Conservation (phyloP, 148 eudicot species). For the Agrostemma githago region DNA sequence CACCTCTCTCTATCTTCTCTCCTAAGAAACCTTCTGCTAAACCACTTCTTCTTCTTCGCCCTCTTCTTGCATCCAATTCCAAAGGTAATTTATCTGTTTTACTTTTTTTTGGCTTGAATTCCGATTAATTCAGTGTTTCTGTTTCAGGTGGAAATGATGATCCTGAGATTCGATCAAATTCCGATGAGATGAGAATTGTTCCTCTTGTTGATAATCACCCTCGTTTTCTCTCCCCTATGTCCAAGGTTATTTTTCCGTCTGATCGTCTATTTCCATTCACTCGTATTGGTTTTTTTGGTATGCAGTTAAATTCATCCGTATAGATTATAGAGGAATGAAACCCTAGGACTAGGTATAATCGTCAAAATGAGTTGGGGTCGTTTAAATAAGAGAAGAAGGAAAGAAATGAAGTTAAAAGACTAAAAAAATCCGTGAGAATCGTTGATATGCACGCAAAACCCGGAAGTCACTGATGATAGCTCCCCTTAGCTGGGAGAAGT, state of each 20-base stretch:
- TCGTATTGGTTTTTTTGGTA: neutral
- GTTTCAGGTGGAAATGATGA: constrained; percentile 47
- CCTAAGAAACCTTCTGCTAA: constrained; percentile 24
- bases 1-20: constrained; percentile 45
- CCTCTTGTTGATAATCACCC: constrained; percentile 43
- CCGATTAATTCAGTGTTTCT: neutral
- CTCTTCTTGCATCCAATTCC: constrained; percentile 45
- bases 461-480: neutral
- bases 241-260: constrained; percentile 39
- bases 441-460: no score
- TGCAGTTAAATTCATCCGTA: no score
- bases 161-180: constrained; percentile 47
- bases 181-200: constrained; percentile 37
- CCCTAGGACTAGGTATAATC: neutral
- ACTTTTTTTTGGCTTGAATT: neutral
- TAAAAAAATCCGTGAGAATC: no score
- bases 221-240: constrained; percentile 41
- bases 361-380: neutral
- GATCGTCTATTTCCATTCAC: no score
- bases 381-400: no score
- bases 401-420: no score
- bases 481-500: neutral
- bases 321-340: neutral
- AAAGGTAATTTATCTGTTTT: constrained; percentile 34
- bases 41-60: constrained; percentile 20